Percentiles rank a stretch among this genome's conserved stretches.
These are phyloP conservation scores for Styphnolobium japonicum DNA, from an alignment of 306 rosid species.

Conservation along the genomic window DNA sequence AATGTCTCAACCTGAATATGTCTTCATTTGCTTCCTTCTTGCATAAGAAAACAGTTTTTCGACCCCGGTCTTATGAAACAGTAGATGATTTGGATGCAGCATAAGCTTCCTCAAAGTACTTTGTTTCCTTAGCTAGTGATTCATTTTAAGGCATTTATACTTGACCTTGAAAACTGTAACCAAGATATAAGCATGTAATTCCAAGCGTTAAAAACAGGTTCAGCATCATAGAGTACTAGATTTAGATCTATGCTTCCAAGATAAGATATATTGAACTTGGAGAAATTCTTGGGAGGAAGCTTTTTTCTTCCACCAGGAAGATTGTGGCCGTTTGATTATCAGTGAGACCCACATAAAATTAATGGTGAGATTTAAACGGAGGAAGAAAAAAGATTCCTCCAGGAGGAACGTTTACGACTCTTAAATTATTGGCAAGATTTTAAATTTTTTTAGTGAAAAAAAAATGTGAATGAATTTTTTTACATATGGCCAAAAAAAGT, in stretches of 20 bases:
- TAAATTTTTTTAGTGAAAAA: too few species aligned
- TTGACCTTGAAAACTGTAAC: neutral
- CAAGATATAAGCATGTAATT: neutral
- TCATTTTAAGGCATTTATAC: neutral
- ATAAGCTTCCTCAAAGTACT: too few species aligned
- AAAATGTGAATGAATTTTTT: too few species aligned
- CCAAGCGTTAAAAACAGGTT: neutral
- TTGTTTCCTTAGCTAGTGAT: neutral
- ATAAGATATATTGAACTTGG: neutral
- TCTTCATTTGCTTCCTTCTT: neutral
- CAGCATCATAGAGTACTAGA: neutral
- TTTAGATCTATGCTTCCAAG: neutral
- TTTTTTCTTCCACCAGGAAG: too few species aligned
- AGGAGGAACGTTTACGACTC: constrained; percentile 12
- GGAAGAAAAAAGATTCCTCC: too few species aligned
- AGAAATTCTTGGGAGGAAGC: too few species aligned
- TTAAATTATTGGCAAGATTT: neutral
- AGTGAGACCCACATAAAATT: too few species aligned
- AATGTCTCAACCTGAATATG: neutral
- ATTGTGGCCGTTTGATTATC: too few species aligned
- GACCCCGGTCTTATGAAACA: neutral
- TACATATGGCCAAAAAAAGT: too few species aligned
- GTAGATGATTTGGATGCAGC: neutral
- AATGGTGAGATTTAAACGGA: too few species aligned
- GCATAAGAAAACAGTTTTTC: too few species aligned